Evolutionary conservation across 805 yeast genomes (phyloP), one percentile per base, ranked within the genome.

Genomic region (Candida namnaoensis): DNA sequence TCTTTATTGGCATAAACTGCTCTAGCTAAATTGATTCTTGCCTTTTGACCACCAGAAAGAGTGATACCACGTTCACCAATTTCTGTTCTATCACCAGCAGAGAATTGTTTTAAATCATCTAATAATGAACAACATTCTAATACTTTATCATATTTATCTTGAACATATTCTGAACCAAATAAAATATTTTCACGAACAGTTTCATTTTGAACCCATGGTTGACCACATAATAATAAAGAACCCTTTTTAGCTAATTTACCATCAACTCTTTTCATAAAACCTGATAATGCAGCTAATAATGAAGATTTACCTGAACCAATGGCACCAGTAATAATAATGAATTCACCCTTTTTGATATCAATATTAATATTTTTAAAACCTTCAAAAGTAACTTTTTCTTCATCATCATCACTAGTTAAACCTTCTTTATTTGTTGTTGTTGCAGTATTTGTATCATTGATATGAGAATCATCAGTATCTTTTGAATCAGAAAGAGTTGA

Each of bases 251-350:
- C 49, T 9, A 82, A 62, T 0, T 55, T 27, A n/a, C 95, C 95
- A 0, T 49, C 28, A 0, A 54, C 58, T 44, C 72, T 69, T 7
- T 66, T 65, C 84, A 85, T 83, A 44, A 73, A 69, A 0, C 91
- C 91, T 5, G 83, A 62, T 12, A 85, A 54, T 0, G 90, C 88
- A 47, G 66, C 66, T 39, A 85, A 66, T 25, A 86, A 62, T 0
- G 90, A 81, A 0, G 88, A 68, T 56, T 85, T 85, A 38, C 95
- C 95, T 3, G 83, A 69, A 1, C 95, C 95, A 51, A 85, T 82
- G 3, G 78, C 54, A 32, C 95, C 95, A 0, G 91, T 83, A 25
- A 85, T 70, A 44, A 83, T 82, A 7, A 85, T 63, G 43, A 85
- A 80, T 54, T 83, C 90, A 19, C 80, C 80, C 38, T 69, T 71